Conservation (phyloP, 345 rosid genomes). For the Balakata baccata region DNA sequence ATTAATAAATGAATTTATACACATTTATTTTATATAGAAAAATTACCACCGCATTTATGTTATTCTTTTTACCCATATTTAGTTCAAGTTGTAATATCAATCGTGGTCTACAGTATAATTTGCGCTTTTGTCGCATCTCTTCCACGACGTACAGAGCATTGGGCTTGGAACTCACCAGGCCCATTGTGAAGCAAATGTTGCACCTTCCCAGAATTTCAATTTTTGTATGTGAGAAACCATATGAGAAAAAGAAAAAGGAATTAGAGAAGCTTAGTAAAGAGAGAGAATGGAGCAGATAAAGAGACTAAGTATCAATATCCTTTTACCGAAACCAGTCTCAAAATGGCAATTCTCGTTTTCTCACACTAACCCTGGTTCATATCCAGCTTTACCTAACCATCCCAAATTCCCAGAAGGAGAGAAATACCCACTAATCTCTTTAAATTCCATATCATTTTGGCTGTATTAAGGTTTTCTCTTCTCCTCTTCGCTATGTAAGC, state of each 20-base stretch:
- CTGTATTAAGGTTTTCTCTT: constrained; percentile 25
- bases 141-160: too few relatives aligned
- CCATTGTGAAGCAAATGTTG: too few relatives aligned
- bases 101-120: too few relatives aligned
- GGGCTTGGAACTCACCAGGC: too few relatives aligned
- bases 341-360: constrained; percentile 16
- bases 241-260: neutral
- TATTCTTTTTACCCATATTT: too few relatives aligned
- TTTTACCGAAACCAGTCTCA: constrained; percentile 18
- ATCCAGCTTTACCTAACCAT: neutral
- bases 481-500: constrained; percentile 22
- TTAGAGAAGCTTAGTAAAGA: neutral
- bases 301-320: neutral
- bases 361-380: neutral
- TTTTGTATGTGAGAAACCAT: neutral
- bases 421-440: neutral
- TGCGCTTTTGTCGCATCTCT: too few relatives aligned
- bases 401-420: constrained; percentile 12
- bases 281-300: constrained; percentile 33
- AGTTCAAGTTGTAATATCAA: too few relatives aligned
- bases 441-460: neutral
- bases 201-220: neutral
- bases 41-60: too few relatives aligned
- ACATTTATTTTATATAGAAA: too few relatives aligned
- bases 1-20: too few relatives aligned